Evolutionary conservation across 1,139 yeast genomes (phyloP).

Genomic region (Protomyces arabidopsidicola): DNA sequence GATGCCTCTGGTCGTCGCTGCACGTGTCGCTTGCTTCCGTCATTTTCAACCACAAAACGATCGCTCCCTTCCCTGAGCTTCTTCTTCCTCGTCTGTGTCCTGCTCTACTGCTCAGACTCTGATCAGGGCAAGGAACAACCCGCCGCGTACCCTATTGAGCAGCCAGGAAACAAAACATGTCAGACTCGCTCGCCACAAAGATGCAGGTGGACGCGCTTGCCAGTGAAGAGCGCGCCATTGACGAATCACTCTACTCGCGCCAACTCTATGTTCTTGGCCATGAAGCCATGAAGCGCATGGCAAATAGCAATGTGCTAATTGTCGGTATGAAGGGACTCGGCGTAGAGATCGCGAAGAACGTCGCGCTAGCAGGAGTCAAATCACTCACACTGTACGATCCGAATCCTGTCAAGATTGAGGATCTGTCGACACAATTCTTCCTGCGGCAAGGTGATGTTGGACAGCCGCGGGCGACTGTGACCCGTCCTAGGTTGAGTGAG

Average conservation of each 20-base stretch:
- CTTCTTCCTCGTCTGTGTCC: too few relatives aligned
- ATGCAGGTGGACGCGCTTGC: constrained; percentile 33
- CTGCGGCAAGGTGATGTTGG: constrained; percentile 69
- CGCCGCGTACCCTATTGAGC: too few relatives aligned
- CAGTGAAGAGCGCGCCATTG: constrained; percentile 47
- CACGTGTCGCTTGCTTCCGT: too few relatives aligned
- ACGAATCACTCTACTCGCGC: constrained; percentile 91
- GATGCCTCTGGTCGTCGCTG: background rate
- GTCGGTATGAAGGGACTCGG: constrained; percentile 91
- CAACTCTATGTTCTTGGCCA: constrained; percentile 89
- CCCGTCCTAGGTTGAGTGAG: constrained; percentile 65
- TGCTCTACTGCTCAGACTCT: too few relatives aligned
- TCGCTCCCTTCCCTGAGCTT: too few relatives aligned
- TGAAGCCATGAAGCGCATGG: constrained; percentile 98
- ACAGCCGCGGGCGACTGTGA: constrained; percentile 64
- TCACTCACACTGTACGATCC: constrained; percentile 87
- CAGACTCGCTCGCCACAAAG: constrained; percentile 26
- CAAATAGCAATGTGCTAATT: constrained; percentile 78
- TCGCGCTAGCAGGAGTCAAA: constrained; percentile 95
- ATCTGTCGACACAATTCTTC: constrained; percentile 86
- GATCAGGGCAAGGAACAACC: too few relatives aligned
- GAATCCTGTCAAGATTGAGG: constrained; percentile 57
- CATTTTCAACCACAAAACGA: too few relatives aligned
- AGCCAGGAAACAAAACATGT: background rate
- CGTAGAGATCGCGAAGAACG: constrained; percentile 85